Evolutionary conservation across 2,329 filamentous ascomycete genomes (phyloP).

Genomic region (Orbilia blumenaviensis): DNA sequence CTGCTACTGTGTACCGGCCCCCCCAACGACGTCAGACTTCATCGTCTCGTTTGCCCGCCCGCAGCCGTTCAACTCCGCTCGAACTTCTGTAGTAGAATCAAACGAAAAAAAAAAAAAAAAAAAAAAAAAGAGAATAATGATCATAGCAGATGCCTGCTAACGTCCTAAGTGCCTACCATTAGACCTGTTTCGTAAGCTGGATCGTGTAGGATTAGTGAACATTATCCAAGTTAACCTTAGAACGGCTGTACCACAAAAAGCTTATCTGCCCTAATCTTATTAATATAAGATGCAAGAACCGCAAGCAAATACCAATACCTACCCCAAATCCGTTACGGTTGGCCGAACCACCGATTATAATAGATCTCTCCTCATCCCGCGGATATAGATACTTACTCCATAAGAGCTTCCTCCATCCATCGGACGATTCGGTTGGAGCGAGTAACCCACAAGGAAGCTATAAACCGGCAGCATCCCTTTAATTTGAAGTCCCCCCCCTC

Average conservation of each 20-base stretch:
- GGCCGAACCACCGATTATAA: background rate
- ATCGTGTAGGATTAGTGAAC: slow-evolving; percentile 52
- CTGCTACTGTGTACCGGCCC: background rate
- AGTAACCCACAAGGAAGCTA: slow-evolving; percentile 46
- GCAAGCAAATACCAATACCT: slow-evolving; percentile 40
- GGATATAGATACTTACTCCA: slow-evolving; percentile 32
- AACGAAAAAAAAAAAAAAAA: slow-evolving; percentile 1
- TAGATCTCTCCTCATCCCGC: slow-evolving; percentile 4
- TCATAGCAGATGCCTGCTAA: too few species aligned
- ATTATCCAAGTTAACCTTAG: slow-evolving; percentile 33
- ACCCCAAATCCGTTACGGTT: slow-evolving; percentile 39
- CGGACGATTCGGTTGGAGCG: slow-evolving; percentile 27
- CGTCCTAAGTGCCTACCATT: too few species aligned
- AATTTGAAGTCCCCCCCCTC: slow-evolving; percentile 2
- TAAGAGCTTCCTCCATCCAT: background rate
- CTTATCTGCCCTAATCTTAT: slow-evolving; percentile 27
- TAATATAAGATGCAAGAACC: slow-evolving; percentile 28
- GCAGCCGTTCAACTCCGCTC: slow-evolving; percentile 30
- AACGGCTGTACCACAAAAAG: slow-evolving; percentile 26
- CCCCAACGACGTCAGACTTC: slow-evolving; percentile 29
- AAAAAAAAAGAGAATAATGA: too few species aligned
- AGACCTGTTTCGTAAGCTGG: slow-evolving; percentile 40
- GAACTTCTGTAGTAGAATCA: background rate
- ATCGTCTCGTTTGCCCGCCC: background rate
- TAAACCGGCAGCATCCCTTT: slow-evolving; percentile 19